Evolutionary conservation across 257 asterid genomes (phyloP), one percentile per base, ranked within the genome.

Genomic region (Solanum etuberosum): DNA sequence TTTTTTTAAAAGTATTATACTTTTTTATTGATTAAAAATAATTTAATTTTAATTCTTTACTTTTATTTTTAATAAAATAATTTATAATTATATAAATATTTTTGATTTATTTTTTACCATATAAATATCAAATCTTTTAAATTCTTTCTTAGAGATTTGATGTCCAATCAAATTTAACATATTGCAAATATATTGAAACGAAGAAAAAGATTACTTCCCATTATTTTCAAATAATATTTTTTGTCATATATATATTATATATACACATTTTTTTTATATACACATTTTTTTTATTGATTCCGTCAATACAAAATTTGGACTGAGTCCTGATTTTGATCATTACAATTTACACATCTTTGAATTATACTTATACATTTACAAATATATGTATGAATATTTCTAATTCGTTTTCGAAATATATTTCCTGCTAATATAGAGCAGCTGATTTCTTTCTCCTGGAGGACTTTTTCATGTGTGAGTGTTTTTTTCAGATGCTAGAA

Each of bases 1-100:
- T 0, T 5, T 18, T 5, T 9, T n/a, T n/a, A 3, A 54, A 4
- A 21, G 0, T 25, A 6, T 25, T 21, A 5, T 25, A 61, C 0
- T 9, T 23, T 9, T 61, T 61, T 61, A n/a, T 10, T 23, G 1
- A 23, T n/a, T 63, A 11, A n/a, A n/a, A 23, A n/a, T n/a, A n/a
- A 61, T 61, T n/a, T 61, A n/a, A 10, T n/a, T 61, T 61, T 61
- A 23, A n/a, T 3, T 54, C 1, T 20, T 57, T 61, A 23, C 7
- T 61, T 9, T 61, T 61, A 21, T 61, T 61, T 9, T 61, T 59
- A 4, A 23, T 61, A 23, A 59, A 16, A 48, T 15, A 48, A 48
- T 15, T 48, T 15, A 48, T 48, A 48, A 48, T 15, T 6, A 15
- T 5, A 48, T 48, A 48, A 48, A 48, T 48, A 1, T 48, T 16